phyloP scores from a whole-genome alignment of 2,329 filamentous ascomycete genomes.

The Phyllosticta capitalensis region DNA sequence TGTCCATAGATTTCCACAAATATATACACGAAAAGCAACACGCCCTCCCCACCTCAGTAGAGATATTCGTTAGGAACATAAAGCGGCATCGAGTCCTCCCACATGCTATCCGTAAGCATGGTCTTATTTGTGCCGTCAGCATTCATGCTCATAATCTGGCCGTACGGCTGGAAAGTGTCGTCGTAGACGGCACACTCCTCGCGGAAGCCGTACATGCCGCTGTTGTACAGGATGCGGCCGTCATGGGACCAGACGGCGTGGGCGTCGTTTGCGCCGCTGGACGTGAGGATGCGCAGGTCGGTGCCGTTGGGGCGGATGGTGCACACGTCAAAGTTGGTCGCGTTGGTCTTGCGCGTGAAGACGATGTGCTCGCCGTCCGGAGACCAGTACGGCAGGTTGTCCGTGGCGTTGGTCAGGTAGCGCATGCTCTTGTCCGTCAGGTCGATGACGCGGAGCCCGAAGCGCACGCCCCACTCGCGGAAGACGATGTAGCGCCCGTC shows the following conservation, averaged over 20 bases:
- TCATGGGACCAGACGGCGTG: constrained; percentile 37
- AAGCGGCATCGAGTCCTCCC: constrained; percentile 16
- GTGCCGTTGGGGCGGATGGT: constrained; percentile 35
- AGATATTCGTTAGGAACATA: constrained; percentile 14
- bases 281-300: constrained; percentile 26
- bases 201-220: constrained; percentile 36
- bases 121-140: constrained; percentile 25
- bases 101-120: constrained; percentile 15
- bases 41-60: neutral
- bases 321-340: constrained; percentile 31
- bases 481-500: constrained; percentile 30
- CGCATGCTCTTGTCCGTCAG: constrained; percentile 18
- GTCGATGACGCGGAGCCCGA: constrained; percentile 27
- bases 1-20: neutral
- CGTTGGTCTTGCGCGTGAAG: constrained; percentile 29
- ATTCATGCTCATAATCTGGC: constrained; percentile 37
- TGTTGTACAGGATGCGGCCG: constrained; percentile 33
- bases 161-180: constrained; percentile 37
- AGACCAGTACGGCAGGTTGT: constrained; percentile 33
- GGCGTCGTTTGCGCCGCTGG: constrained; percentile 32
- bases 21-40: neutral
- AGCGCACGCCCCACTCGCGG: constrained; percentile 24
- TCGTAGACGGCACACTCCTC: constrained; percentile 34
- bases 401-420: constrained; percentile 29
- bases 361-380: constrained; percentile 32